phyloP scores from a whole-genome alignment of 23 red algal species.

The Gracilaria gracilis region DNA sequence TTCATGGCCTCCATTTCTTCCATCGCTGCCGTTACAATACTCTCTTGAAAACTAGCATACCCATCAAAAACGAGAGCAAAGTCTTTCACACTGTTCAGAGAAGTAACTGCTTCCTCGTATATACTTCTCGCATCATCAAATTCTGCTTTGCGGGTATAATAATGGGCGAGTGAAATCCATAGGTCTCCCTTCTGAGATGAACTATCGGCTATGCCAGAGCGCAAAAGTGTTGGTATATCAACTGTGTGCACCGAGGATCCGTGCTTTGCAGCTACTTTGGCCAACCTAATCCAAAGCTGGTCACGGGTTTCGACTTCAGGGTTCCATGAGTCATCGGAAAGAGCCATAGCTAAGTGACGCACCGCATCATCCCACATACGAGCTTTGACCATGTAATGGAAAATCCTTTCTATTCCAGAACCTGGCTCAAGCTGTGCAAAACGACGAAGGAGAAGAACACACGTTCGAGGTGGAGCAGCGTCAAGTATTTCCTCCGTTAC shows the following conservation, averaged over 20 bases:
- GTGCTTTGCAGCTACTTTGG: conserved; percentile 62
- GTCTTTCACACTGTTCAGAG: conserved; percentile 72
- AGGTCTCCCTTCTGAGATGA: conserved; percentile 51
- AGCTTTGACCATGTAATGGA: conserved; percentile 54
- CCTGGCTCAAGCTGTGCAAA: conserved; percentile 58
- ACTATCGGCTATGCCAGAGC: conserved; percentile 44
- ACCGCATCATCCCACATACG: conserved; percentile 74
- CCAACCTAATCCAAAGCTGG: conserved; percentile 66
- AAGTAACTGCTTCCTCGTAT: conserved; percentile 77
- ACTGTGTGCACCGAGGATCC: conserved; percentile 20
- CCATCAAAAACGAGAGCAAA: conserved; percentile 91
- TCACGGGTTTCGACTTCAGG: conserved; percentile 54
- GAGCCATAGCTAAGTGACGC: conserved; percentile 29
- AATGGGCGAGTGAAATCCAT: conserved; percentile 73
- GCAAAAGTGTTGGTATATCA: conserved; percentile 60
- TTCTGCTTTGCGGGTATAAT: conserved; percentile 63
- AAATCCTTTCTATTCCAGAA: conserved; percentile 50
- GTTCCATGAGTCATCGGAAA: conserved; percentile 46
- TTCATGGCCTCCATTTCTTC: conserved; percentile 48
- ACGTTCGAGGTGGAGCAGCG: conserved; percentile 26
- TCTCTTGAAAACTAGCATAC: conserved; percentile 83
- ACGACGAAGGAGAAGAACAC: conserved; percentile 58
- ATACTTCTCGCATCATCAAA: conserved; percentile 76
- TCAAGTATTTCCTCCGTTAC: conserved; percentile 32
- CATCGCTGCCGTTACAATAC: conserved; percentile 66